Conservation (phyloP, 768 basidiomycete genomes). For the Lentinula aciculospora region DNA sequence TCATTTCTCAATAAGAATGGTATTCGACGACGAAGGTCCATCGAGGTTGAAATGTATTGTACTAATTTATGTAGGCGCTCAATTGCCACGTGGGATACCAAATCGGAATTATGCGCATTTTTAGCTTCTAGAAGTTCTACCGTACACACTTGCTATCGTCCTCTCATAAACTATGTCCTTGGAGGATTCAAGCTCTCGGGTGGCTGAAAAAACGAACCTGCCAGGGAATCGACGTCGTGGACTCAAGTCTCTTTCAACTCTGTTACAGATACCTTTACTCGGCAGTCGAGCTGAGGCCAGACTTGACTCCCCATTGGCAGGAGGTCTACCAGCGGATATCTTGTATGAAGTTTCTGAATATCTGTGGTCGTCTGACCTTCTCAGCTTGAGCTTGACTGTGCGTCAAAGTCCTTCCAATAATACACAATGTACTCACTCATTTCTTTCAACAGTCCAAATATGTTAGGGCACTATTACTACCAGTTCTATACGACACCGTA, state of each 20-base stretch:
- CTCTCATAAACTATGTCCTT: neutral
- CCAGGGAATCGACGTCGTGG: conserved; percentile 5
- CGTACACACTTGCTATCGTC: neutral
- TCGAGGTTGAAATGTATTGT: conserved; percentile 5
- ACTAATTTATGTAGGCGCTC: neutral
- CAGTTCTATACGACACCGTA: conserved; percentile 39
- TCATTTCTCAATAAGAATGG: conserved; percentile 31
- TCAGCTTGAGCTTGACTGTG: conserved; percentile 10
- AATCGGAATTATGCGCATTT: neutral
- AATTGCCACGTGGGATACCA: neutral
- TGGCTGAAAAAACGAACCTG: neutral
- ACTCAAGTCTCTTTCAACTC: conserved; percentile 6
- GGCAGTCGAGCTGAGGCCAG: neutral
- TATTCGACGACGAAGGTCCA: conserved; percentile 40
- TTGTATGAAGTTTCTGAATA: conserved; percentile 8
- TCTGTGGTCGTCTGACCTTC: conserved; percentile 9
- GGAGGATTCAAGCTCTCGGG: neutral
- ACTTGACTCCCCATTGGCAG: neutral
- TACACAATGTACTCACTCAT: neutral
- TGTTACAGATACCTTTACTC: conserved; percentile 6
- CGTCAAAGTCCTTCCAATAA: neutral
- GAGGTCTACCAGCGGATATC: conserved; percentile 8
- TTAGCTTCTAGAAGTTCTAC: neutral
- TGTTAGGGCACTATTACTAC: conserved; percentile 14
- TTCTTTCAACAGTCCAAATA: conserved; percentile 5